Evolutionary conservation across 1,139 yeast genomes (phyloP), one percentile per base, ranked within the genome.

Genomic region (Spencermartinsiella ligniputridi): DNA sequence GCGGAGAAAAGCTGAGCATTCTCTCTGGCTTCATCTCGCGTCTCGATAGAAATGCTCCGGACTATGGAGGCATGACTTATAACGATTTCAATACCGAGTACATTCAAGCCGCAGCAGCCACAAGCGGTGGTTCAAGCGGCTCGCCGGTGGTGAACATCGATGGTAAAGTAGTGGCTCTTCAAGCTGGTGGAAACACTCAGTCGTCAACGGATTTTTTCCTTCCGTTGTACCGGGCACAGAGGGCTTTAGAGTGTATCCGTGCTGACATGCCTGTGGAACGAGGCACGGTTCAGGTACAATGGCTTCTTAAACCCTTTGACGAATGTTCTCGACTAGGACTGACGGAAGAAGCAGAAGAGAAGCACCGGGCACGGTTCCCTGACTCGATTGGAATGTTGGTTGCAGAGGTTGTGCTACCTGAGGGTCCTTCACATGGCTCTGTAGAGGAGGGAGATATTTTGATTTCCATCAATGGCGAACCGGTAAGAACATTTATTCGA

Each of bases 51-150:
- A 88, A 89, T 62, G 95, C 97, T 2, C 97, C 97, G 2, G 95
- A 86, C 52, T 90, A 90, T 62, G 97, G 97, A 36, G 81, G 80
- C 16, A 70, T 85, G 56, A 81, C 94, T n/a, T 90, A 89, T 63
- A 88, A 86, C 60, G 97, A 90, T 69, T 90, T 89, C 74, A 90
- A 90, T 63, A 90, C 97, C 0, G 96, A 88, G 64, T 90, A 90
- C 66, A 88, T 89, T 49, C 97, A 90, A 66, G 97, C 97, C 1
- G 96, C 97, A 13, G 96, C 97, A 1, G 78, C 90, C 53, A 96
- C 97, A 0, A 83, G 95, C 9, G 97, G 97, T 33, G 97, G 97
- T 1, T 88, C 96, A 1, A 83, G 95, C 42, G 97, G 97, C 3
- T 88, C 96, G 2, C 97, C 97, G 0, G 97, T 90, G 18, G 95